Conservation (phyloP, 179 eudicot genomes). For the Spergularia azorica region DNA sequence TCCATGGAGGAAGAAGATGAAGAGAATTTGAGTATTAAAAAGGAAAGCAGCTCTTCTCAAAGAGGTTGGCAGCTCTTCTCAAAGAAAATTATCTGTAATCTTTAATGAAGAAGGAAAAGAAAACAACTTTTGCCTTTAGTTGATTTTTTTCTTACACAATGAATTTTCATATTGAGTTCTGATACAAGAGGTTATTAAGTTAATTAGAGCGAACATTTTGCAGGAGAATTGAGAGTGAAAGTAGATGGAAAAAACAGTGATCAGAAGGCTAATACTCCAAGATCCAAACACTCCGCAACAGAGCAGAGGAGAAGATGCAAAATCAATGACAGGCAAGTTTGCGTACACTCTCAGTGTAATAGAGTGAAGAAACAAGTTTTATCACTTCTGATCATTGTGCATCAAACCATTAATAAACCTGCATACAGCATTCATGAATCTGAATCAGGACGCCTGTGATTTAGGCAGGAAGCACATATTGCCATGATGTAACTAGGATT, state of each 20-base stretch:
- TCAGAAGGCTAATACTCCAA: slow-evolving; percentile 83
- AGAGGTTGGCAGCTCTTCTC: slow-evolving; percentile 31
- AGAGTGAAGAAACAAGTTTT: not conserved
- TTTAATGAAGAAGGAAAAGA: too few relatives aligned
- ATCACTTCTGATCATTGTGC: not conserved
- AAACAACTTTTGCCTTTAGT: not conserved
- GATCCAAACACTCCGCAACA: slow-evolving; percentile 97
- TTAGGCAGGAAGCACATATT: too few relatives aligned
- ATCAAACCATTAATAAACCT: not conserved
- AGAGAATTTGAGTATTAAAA: slow-evolving; percentile 58
- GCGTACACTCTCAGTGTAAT: not conserved
- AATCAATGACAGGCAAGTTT: slow-evolving; percentile 95
- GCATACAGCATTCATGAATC: not conserved
- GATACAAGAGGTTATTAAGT: not conserved
- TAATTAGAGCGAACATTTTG: slow-evolving; percentile 12
- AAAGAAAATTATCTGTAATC: too few relatives aligned
- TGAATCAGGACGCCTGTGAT: not conserved
- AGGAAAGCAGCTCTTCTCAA: slow-evolving; percentile 61
- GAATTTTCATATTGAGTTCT: not conserved
- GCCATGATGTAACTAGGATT: not conserved
- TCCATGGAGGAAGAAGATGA: slow-evolving; percentile 78
- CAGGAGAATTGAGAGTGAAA: slow-evolving; percentile 70
- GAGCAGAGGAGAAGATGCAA: slow-evolving; percentile 98
- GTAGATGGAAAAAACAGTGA: slow-evolving; percentile 69
- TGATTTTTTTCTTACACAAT: not conserved